Evolutionary conservation across 1,139 yeast genomes (phyloP).

Genomic region (Pichia sp.): DNA sequence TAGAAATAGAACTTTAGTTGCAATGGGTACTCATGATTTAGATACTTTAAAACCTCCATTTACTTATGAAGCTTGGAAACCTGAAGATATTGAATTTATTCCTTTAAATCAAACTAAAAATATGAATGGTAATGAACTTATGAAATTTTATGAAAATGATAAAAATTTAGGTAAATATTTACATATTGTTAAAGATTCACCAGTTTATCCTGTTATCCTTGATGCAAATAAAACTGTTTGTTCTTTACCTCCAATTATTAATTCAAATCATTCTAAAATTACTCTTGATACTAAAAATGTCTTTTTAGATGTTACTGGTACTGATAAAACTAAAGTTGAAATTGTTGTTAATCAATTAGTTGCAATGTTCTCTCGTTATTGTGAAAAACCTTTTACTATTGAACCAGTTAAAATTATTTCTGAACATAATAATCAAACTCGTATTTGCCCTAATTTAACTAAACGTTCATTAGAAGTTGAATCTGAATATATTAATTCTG

Average conservation of each 20-base stretch:
- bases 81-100: constrained; percentile 67
- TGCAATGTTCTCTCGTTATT: constrained; percentile 92
- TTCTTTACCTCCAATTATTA: constrained; percentile 95
- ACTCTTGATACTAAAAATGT: constrained; percentile 79
- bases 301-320: constrained; percentile 91
- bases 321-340: constrained; percentile 89
- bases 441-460: constrained; percentile 67
- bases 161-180: constrained; percentile 84
- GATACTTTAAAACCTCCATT: constrained; percentile 81
- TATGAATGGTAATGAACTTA: constrained; percentile 70
- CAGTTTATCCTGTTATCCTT: constrained; percentile 84
- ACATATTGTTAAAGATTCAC: constrained; percentile 82
- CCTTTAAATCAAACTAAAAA: constrained; percentile 83
- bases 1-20: constrained; percentile 94
- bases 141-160: constrained; percentile 89
- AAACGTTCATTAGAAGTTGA: constrained; percentile 73
- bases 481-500: constrained; percentile 80
- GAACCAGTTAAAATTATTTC: constrained; percentile 88
- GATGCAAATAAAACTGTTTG: constrained; percentile 76
- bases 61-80: constrained; percentile 80
- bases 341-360: constrained; percentile 86
- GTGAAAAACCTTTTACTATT: constrained; percentile 66
- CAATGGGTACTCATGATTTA: constrained; percentile 96
- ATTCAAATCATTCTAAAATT: constrained; percentile 87
- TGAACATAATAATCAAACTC: constrained; percentile 71